These are phyloP conservation scores for Isatis lusitanica DNA, from an alignment of 441 rosid genomes.

Conservation along the genomic window DNA sequence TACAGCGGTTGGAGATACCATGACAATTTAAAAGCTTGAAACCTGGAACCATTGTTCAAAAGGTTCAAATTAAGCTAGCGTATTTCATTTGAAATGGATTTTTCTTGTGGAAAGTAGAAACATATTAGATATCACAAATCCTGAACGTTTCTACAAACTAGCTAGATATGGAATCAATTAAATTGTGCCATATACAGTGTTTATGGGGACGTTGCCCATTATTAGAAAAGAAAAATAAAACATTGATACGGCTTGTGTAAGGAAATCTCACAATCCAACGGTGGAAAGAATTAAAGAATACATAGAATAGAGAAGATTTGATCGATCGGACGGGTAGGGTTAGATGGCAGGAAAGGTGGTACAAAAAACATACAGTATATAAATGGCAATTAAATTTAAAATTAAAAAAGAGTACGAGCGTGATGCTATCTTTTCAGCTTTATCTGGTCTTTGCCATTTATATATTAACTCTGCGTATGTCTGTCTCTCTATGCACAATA, in stretches of 20 bases:
- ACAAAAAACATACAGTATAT: neutral
- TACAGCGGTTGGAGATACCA: neutral
- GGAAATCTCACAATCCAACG: conserved; percentile 20
- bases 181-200: neutral
- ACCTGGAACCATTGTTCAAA: neutral
- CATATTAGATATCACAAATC: neutral
- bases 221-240: neutral
- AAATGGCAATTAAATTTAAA: neutral
- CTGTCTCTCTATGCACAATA: conserved; percentile 16
- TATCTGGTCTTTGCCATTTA: conserved; percentile 36
- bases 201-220: neutral
- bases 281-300: conserved; percentile 3
- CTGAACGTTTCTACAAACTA: neutral
- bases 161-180: neutral
- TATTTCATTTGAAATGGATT: neutral
- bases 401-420: conserved; percentile 25
- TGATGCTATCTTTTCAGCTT: conserved; percentile 39
- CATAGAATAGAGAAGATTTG: neutral
- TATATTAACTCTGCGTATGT: neutral
- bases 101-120: neutral
- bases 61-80: neutral
- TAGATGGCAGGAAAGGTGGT: conserved; percentile 14
- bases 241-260: neutral
- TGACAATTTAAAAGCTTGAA: neutral
- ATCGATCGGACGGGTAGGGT: conserved; percentile 35